Evolutionary conservation across 1,284 basidiomycete species (phyloP), one percentile per base, ranked within the genome.

Genomic region (Afroboletus lepidellus): DNA sequence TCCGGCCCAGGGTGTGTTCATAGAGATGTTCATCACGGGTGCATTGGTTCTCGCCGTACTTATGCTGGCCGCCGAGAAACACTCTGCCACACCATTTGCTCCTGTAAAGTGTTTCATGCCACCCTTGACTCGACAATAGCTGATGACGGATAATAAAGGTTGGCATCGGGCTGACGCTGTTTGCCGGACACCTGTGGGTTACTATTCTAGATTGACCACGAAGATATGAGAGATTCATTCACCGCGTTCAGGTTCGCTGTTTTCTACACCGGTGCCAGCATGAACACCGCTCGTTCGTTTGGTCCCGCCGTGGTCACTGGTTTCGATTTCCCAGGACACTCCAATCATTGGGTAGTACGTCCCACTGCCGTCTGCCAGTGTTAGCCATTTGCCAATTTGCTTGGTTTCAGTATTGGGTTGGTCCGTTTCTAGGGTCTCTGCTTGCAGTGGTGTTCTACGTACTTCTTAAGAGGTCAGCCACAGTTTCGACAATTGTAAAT

Each of bases 251-350:
- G 77, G 5, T 78, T 74, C 50, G 76, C 78, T 0, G 75, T 81
- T 3, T 76, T 71, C 55, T 85, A 78, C 60, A 84, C 81, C 0
- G 81, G 83, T 6, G 81, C 77, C 12, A 75, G 74, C 15, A 79
- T 83, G 77, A 91, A 90, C 64, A 84, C 85, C 2, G 88, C 89
- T 13, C 78, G 88, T 57, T 72, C 87, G 0, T 90, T 90, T 64
- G 89, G 87, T 1, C 89, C 89, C 0, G 84, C 87, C 3, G 83
- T 82, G 15, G 75, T 90, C 36, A 74, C 79, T 2, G 78, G 80
- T 8, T 90, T 89, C 63, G 67, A 72, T 1, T 64, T 63, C 20
- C 51, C 48, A 21, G 62, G 64, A 30, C 62, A 69, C 32, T 57
- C 67, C 20, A 66, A 75, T 20, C 86, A 88, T 52, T 88, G 85